Evolutionary conservation across 805 yeast species (phyloP).

Genomic region (Lipomyces oligophaga): DNA sequence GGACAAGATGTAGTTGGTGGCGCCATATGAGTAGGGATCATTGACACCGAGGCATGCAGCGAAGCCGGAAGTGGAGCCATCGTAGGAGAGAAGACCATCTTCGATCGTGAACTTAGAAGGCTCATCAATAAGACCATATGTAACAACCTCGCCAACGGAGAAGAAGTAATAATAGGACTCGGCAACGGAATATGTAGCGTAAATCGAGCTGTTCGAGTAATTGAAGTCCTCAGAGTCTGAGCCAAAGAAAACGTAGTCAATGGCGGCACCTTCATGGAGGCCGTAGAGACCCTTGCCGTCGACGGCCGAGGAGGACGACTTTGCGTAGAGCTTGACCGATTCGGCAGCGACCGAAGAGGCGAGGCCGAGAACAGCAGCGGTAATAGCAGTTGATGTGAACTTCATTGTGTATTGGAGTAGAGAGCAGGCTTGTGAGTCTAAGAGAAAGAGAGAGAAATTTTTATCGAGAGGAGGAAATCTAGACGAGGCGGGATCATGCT

Average conservation of each 20-base stretch:
- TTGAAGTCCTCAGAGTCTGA: slow-evolving; percentile 28
- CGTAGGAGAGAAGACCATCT: slow-evolving; percentile 32
- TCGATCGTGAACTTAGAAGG: slow-evolving; percentile 8
- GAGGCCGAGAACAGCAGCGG: too few relatives aligned
- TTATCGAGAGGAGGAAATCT: too few relatives aligned
- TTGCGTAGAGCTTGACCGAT: slow-evolving; percentile 11
- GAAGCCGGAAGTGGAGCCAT: slow-evolving; percentile 39
- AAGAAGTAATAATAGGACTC: not conserved
- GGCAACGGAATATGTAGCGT: not conserved
- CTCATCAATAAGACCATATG: slow-evolving; percentile 19
- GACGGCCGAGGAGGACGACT: slow-evolving; percentile 30
- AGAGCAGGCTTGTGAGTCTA: too few relatives aligned
- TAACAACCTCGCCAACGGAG: slow-evolving; percentile 3
- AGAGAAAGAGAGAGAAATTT: too few relatives aligned
- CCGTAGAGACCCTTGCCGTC: slow-evolving; percentile 37
- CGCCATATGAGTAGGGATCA: slow-evolving; percentile 46
- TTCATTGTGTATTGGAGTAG: too few relatives aligned
- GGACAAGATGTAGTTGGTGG: slow-evolving; percentile 34
- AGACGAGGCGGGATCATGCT: too few relatives aligned
- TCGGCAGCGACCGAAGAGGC: slow-evolving; percentile 6
- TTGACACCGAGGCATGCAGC: slow-evolving; percentile 44
- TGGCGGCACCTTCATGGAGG: slow-evolving; percentile 47
- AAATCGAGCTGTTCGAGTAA: slow-evolving; percentile 2
- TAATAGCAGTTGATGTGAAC: too few relatives aligned
- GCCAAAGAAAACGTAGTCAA: slow-evolving; percentile 40